Conservation (phyloP, 1,284 basidiomycete species). For the Tausonia pullulans region DNA sequence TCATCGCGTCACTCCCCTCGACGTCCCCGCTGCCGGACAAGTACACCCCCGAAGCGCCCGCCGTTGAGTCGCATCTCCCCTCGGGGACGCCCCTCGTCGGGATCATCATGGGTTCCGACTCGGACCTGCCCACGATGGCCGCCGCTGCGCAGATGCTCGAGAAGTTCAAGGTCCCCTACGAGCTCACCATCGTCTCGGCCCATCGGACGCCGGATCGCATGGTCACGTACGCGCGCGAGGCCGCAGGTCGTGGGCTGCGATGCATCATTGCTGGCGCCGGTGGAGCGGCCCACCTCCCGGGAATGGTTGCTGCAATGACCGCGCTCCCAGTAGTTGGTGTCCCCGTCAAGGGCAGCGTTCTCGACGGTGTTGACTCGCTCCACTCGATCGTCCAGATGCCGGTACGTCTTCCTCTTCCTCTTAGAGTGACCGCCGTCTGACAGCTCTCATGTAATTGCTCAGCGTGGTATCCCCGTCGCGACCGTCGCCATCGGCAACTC, state of each 20-base stretch:
- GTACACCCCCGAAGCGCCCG: slow-evolving; percentile 43
- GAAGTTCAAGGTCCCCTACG: slow-evolving; percentile 73
- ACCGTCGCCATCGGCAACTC: slow-evolving; percentile 96
- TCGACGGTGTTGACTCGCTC: slow-evolving; percentile 92
- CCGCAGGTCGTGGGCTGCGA: slow-evolving; percentile 59
- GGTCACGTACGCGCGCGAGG: slow-evolving; percentile 68
- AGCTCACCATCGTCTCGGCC: slow-evolving; percentile 90
- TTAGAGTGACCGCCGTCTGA: background rate
- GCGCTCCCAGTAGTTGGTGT: slow-evolving; percentile 89
- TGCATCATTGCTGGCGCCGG: slow-evolving; percentile 91
- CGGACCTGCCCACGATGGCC: slow-evolving; percentile 88
- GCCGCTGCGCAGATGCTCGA: slow-evolving; percentile 78
- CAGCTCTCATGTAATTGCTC: slow-evolving; percentile 1
- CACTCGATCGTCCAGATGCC: slow-evolving; percentile 99
- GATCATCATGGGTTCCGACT: slow-evolving; percentile 98
- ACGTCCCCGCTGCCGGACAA: slow-evolving; percentile 46
- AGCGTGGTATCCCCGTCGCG: slow-evolving; percentile 93
- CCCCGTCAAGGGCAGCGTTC: slow-evolving; percentile 84
- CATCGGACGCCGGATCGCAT: slow-evolving; percentile 88
- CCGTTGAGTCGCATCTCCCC: slow-evolving; percentile 27
- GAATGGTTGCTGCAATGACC: slow-evolving; percentile 96
- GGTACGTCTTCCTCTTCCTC: slow-evolving; percentile 41
- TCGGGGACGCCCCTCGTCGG: slow-evolving; percentile 67
- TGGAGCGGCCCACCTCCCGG: slow-evolving; percentile 92
- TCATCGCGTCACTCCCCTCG: slow-evolving; percentile 32